These are phyloP conservation scores for Moelleriella libera DNA, from an alignment of 2,329 filamentous ascomycete species.

Conservation along the genomic window DNA sequence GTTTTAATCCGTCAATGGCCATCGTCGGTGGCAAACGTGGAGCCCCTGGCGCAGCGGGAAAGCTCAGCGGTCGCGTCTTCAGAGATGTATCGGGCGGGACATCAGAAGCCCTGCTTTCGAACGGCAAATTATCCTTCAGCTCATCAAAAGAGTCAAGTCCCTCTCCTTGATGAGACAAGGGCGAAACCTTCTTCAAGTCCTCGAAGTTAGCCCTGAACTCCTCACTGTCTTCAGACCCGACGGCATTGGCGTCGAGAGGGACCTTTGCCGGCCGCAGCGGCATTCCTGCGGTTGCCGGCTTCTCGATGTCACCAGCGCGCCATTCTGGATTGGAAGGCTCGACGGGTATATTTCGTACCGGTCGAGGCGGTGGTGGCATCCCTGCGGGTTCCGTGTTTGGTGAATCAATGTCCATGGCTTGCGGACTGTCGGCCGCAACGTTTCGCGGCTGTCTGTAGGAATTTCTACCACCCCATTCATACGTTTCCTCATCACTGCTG, in stretches of 20 bases:
- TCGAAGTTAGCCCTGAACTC: constrained; percentile 39
- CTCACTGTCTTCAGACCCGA: constrained; percentile 41
- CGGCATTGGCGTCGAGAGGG: constrained; percentile 18
- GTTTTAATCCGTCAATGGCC: constrained; percentile 27
- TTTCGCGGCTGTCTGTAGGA: constrained; percentile 11
- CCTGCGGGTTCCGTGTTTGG: constrained; percentile 20
- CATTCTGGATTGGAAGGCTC: constrained; percentile 46
- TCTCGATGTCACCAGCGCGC: constrained; percentile 33
- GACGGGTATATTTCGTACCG: constrained; percentile 38
- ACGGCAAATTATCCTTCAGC: constrained; percentile 41
- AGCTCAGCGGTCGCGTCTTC: constrained; percentile 21
- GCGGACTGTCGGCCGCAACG: constrained; percentile 28
- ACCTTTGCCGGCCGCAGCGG: constrained; percentile 6
- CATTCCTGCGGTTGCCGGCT: constrained; percentile 10
- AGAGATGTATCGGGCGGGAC: constrained; percentile 22
- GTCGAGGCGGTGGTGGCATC: constrained; percentile 7
- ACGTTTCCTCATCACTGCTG: constrained; percentile 27
- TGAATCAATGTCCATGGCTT: constrained; percentile 53
- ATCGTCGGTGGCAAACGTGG: constrained; percentile 31
- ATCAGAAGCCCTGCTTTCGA: constrained; percentile 35
- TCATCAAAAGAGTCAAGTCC: constrained; percentile 42
- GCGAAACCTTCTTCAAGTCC: constrained; percentile 42
- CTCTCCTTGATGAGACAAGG: constrained; percentile 29
- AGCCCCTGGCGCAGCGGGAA: constrained; percentile 34
- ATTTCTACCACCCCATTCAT: constrained; percentile 20